phyloP scores from a whole-genome alignment of 2,329 filamentous ascomycete genomes.

The Aspergillus felis region DNA sequence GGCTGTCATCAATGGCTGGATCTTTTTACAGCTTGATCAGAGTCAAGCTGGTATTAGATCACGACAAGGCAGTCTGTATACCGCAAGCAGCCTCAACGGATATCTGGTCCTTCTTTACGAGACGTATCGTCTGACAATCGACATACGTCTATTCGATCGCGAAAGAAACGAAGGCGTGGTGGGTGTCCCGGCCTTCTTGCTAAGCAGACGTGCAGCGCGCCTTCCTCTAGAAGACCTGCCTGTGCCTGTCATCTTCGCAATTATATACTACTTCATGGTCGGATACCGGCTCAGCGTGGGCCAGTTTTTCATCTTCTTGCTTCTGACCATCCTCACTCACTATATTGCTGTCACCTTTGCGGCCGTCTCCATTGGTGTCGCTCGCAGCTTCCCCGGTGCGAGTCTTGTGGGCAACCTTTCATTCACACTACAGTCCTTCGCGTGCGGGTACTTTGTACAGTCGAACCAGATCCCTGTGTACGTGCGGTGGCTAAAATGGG shows the following conservation, averaged over 20 bases:
- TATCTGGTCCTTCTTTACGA: constrained; percentile 75
- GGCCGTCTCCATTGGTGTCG: constrained; percentile 61
- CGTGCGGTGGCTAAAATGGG: constrained; percentile 68
- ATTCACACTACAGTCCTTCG: constrained; percentile 70
- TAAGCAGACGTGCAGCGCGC: constrained; percentile 66
- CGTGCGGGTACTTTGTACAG: constrained; percentile 74
- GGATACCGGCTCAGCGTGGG: constrained; percentile 61
- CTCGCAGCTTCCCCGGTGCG: constrained; percentile 65
- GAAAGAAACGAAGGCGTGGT: constrained; percentile 71
- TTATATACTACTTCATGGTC: constrained; percentile 75
- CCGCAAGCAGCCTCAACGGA: constrained; percentile 66
- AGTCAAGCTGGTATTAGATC: constrained; percentile 70
- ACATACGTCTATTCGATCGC: constrained; percentile 72
- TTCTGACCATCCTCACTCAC: constrained; percentile 64
- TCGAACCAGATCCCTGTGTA: constrained; percentile 69
- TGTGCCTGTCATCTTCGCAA: constrained; percentile 65
- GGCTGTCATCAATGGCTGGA: constrained; percentile 68
- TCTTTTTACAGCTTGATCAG: constrained; percentile 63
- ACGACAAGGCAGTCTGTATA: constrained; percentile 69
- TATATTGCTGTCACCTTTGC: constrained; percentile 72
- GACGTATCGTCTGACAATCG: constrained; percentile 68
- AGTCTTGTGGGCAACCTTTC: constrained; percentile 68
- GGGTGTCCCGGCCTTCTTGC: constrained; percentile 63
- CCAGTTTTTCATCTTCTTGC: constrained; percentile 70
- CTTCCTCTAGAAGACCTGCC: constrained; percentile 69